Percentiles rank a stretch among this genome's conserved stretches.
Conservation (phyloP, 768 basidiomycete genomes). For the Suillus occidentalis region DNA sequence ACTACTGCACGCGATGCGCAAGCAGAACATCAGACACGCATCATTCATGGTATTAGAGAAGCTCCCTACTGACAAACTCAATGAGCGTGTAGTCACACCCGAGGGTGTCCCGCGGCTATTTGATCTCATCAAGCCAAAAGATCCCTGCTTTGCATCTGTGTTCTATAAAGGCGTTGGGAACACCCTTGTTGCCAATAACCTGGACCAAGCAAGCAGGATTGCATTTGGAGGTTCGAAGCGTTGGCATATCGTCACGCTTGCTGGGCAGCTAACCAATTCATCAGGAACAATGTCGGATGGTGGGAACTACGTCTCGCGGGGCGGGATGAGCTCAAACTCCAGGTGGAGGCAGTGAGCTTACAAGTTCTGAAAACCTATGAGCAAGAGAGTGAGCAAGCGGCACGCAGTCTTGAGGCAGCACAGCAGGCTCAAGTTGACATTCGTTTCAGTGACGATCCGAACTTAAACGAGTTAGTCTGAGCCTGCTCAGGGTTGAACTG, state of each 20-base stretch:
- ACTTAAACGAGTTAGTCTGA: no score
- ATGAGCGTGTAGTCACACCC: no score
- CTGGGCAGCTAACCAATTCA: constrained; percentile 90
- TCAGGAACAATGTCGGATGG: constrained; percentile 98
- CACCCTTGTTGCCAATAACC: constrained; percentile 87
- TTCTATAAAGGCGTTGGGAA: no score
- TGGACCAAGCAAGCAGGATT: constrained; percentile 93
- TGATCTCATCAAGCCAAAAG: no score
- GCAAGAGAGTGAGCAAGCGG: constrained; percentile 69
- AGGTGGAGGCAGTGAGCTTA: constrained; percentile 75
- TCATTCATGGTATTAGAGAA: no score
- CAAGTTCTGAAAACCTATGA: constrained; percentile 76
- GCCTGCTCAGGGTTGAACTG: no score
- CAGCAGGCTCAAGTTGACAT: no score
- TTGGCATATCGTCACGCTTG: constrained; percentile 93
- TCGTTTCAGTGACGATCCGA: no score
- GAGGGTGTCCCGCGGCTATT: no score
- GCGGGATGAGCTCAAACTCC: constrained; percentile 90
- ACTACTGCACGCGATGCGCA: constrained; percentile 75
- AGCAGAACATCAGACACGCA: no score
- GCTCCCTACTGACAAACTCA: no score
- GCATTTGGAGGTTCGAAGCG: constrained; percentile 71
- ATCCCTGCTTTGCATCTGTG: no score
- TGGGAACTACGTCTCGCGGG: constrained; percentile 71
- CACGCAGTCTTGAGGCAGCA: constrained; percentile 63